Evolutionary conservation across 2,329 filamentous ascomycete genomes (phyloP).

Genomic region (Tolypocladium album): DNA sequence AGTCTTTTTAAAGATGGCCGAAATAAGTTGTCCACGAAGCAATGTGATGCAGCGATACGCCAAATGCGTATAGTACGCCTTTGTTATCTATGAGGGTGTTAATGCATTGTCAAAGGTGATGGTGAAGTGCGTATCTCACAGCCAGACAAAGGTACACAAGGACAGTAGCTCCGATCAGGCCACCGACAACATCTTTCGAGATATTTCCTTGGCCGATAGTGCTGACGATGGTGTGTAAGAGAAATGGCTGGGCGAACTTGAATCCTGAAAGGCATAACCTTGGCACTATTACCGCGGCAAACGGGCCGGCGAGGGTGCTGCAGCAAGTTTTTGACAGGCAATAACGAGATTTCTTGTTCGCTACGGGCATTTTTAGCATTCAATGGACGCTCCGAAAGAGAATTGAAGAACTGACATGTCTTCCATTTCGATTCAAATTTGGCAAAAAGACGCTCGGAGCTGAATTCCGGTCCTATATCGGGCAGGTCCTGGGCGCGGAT

Average conservation of each 20-base stretch:
- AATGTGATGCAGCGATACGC: slow-evolving; percentile 19
- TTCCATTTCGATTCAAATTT: neutral
- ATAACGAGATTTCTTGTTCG: slow-evolving; percentile 1
- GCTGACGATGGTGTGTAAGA: slow-evolving; percentile 19
- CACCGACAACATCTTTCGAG: slow-evolving; percentile 13
- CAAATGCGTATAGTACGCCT: slow-evolving; percentile 16
- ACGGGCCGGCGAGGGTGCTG: slow-evolving; percentile 4
- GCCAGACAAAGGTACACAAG: slow-evolving; percentile 31
- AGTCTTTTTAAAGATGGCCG: slow-evolving; percentile 38
- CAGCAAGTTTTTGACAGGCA: slow-evolving; percentile 5
- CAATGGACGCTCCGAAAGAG: neutral
- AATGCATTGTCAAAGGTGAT: neutral
- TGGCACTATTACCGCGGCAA: slow-evolving; percentile 13
- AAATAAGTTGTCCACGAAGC: slow-evolving; percentile 20
- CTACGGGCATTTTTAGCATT: neutral
- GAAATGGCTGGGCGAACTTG: slow-evolving; percentile 27
- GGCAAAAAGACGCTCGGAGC: slow-evolving; percentile 1
- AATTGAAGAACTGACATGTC: neutral
- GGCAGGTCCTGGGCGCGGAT: slow-evolving; percentile 20
- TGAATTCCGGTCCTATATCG: slow-evolving; percentile 8
- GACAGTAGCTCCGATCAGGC: slow-evolving; percentile 26
- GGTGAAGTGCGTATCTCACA: slow-evolving; percentile 10
- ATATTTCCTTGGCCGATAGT: slow-evolving; percentile 12
- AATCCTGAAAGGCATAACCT: slow-evolving; percentile 19
- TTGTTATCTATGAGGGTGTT: slow-evolving; percentile 5